Evolutionary conservation across 2,329 filamentous ascomycete species (phyloP).

Genomic region (Metarhizium sp.): DNA sequence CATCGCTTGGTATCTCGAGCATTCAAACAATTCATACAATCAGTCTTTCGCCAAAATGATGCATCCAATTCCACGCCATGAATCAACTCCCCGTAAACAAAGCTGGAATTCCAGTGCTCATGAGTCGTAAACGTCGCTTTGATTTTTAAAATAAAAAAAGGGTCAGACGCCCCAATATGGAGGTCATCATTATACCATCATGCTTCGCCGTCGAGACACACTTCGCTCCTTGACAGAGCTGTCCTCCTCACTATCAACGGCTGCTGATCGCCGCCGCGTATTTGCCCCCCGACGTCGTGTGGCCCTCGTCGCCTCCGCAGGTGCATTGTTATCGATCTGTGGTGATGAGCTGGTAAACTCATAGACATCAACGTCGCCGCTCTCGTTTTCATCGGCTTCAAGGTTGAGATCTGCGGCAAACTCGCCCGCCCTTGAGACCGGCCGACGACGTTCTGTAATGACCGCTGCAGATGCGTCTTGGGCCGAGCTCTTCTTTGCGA

Average conservation of each 20-base stretch:
- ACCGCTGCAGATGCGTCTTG: conserved; percentile 22
- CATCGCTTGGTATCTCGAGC: conserved; percentile 27
- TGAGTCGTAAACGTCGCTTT: conserved; percentile 6
- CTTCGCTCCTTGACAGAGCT: conserved; percentile 17
- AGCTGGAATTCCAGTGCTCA: neutral
- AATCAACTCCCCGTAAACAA: neutral
- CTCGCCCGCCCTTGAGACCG: conserved; percentile 18
- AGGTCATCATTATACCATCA: conserved; percentile 49
- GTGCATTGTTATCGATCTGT: conserved; percentile 20
- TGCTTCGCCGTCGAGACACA: conserved; percentile 42
- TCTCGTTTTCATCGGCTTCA: conserved; percentile 4
- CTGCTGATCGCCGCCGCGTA: conserved; percentile 29
- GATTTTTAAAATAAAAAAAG: neutral
- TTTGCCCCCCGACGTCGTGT: conserved; percentile 23
- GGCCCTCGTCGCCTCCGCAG: conserved; percentile 15
- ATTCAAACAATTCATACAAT: conserved; percentile 16
- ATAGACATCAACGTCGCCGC: conserved; percentile 38
- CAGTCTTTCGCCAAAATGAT: conserved; percentile 14
- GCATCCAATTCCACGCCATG: conserved; percentile 7
- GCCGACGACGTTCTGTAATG: conserved; percentile 30
- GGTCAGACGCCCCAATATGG: conserved; percentile 12
- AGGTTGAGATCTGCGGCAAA: conserved; percentile 1
- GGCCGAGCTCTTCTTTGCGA: conserved; percentile 28
- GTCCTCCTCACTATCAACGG: conserved; percentile 25
- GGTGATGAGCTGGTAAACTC: conserved; percentile 44